These are phyloP conservation scores for Silene noctiflora DNA, from an alignment of 179 eudicot genomes.

Conservation along the genomic window DNA sequence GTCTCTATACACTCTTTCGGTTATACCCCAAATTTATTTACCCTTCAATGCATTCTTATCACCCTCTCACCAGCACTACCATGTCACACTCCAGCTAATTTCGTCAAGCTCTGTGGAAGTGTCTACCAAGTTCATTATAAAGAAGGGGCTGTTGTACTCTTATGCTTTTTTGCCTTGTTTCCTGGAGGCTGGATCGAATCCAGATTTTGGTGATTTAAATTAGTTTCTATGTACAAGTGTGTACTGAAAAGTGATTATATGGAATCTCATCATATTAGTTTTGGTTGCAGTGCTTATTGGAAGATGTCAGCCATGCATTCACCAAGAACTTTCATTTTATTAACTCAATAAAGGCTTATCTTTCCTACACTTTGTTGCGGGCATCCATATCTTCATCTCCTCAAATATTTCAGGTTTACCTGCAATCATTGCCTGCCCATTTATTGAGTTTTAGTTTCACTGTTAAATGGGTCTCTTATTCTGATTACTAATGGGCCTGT, in stretches of 20 bases:
- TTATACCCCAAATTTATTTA: background rate
- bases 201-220: background rate
- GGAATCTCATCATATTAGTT: background rate
- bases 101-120: too few relatives aligned
- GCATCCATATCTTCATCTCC: conserved; percentile 90
- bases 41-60: background rate
- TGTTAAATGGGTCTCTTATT: conserved; percentile 6
- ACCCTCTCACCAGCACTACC: background rate
- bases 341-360: conserved; percentile 87
- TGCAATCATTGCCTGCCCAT: background rate
- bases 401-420: conserved; percentile 75
- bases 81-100: background rate
- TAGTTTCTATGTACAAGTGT: background rate
- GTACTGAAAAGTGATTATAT: background rate
- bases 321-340: conserved; percentile 82
- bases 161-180: conserved; percentile 6
- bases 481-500: background rate
- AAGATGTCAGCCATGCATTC: conserved; percentile 84
- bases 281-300: conserved; percentile 73
- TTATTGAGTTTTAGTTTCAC: background rate
- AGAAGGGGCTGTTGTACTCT: background rate
- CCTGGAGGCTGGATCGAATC: background rate
- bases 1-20: background rate
- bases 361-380: conserved; percentile 78
- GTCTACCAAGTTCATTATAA: too few relatives aligned